These are phyloP conservation scores for Nemania abortiva DNA, from an alignment of 2,329 filamentous ascomycete species.

Conservation along the genomic window DNA sequence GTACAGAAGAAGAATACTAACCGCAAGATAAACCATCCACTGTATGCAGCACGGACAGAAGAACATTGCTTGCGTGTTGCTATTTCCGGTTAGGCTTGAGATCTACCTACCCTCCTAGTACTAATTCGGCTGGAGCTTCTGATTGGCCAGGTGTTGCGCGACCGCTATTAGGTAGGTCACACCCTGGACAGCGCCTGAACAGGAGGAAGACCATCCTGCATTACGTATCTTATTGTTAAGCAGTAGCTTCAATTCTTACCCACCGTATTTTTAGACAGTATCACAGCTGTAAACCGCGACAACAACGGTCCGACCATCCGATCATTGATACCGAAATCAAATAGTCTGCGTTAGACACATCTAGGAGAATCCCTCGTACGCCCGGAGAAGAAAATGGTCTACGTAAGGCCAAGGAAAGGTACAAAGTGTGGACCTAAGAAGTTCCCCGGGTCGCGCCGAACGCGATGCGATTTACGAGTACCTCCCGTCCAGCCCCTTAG, in stretches of 20 bases:
- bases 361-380: not conserved
- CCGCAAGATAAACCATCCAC: no score
- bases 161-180: not conserved
- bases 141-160: not conserved
- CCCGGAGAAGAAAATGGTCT: not conserved
- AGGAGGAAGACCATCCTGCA: no score
- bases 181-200: no score
- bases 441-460: conserved; percentile 32
- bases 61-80: not conserved
- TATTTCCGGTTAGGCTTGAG: not conserved
- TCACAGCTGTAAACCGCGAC: not conserved
- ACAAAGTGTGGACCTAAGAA: conserved; percentile 23
- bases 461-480: conserved; percentile 35
- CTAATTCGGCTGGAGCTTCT: not conserved
- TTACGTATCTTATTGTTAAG: not conserved
- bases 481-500: conserved; percentile 26
- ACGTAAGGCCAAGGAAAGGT: conserved; percentile 13
- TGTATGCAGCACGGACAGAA: no score
- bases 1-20: not conserved
- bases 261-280: not conserved
- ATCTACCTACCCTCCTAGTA: not conserved
- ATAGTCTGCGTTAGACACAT: not conserved
- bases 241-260: not conserved
- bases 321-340: conserved; percentile 5
- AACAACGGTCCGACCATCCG: conserved; percentile 15